Percentiles rank a stretch among this genome's conserved stretches.
Conservation (phyloP, 768 basidiomycete species). For the Lactarius vividus region DNA sequence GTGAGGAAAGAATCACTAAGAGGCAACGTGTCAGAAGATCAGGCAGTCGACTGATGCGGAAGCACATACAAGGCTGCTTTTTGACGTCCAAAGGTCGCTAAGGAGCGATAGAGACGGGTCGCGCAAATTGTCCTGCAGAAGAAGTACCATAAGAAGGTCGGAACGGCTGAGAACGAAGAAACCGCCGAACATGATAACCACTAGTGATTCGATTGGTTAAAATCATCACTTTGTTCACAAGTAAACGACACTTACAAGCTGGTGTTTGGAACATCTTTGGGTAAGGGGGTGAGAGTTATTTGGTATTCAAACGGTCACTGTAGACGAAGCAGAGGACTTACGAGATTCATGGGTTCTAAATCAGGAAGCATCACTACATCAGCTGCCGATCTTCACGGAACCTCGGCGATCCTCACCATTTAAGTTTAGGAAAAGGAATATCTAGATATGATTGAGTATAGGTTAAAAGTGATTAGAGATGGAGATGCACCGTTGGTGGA, state of each 20-base stretch:
- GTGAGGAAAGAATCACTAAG: conserved; percentile 1
- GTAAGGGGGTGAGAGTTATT: neutral
- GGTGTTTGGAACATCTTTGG: conserved; percentile 13
- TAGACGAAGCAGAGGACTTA: neutral
- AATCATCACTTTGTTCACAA: neutral
- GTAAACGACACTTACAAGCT: neutral
- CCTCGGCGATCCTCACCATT: conserved; percentile 5
- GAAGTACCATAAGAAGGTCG: neutral
- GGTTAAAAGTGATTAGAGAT: neutral
- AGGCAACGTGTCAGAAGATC: neutral
- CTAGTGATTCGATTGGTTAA: neutral
- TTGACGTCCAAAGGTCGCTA: neutral
- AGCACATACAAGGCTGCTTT: neutral
- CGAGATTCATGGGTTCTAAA: conserved; percentile 4
- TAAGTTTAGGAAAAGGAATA: conserved; percentile 13
- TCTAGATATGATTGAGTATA: neutral
- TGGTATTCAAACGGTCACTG: neutral
- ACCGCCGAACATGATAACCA: neutral
- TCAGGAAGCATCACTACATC: neutral
- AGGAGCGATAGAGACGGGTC: conserved; percentile 10
- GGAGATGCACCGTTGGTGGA: conserved; percentile 6
- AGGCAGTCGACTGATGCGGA: neutral
- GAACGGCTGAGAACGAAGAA: neutral
- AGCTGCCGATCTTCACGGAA: neutral
- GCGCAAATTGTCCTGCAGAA: conserved; percentile 6